Evolutionary conservation across 208 protist genomes (phyloP).

Genomic region (Lotmaria passim): DNA sequence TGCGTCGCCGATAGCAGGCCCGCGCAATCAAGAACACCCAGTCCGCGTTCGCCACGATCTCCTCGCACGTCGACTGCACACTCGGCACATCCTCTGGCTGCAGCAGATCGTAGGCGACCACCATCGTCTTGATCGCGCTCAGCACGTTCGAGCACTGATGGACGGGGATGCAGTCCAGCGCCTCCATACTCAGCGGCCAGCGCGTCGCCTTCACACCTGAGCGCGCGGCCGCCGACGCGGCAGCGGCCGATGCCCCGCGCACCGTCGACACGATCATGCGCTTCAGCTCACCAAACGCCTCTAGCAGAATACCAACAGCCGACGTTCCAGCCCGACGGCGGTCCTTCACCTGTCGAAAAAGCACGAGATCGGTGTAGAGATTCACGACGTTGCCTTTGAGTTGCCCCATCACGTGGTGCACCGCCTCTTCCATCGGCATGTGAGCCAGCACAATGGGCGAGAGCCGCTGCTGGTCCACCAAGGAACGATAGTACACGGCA

Average conservation of each 20-base stretch:
- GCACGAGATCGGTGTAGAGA: constrained; percentile 81
- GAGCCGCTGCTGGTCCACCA: constrained; percentile 68
- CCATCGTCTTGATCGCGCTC: constrained; percentile 79
- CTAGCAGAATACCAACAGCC: constrained; percentile 74
- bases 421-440: constrained; percentile 63
- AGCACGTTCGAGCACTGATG: constrained; percentile 81
- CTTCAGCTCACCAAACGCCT: constrained; percentile 84
- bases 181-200: constrained; percentile 77
- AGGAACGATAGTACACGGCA: constrained; percentile 42
- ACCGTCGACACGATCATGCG: constrained; percentile 60
- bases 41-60: constrained; percentile 87
- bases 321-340: constrained; percentile 55
- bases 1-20: constrained; percentile 72
- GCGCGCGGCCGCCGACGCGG: constrained; percentile 15
- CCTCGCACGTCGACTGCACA: constrained; percentile 59
- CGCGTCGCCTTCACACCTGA: constrained; percentile 37
- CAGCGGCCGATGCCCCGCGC: constrained; percentile 32
- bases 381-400: constrained; percentile 90
- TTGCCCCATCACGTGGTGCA: constrained; percentile 80
- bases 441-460: constrained; percentile 70
- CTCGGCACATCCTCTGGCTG: constrained; percentile 43
- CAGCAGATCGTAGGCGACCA: constrained; percentile 85
- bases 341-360: constrained; percentile 85
- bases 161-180: constrained; percentile 67
- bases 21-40: constrained; percentile 81